Evolutionary conservation across 441 rosid genomes (phyloP), one percentile per base, ranked within the genome.

Genomic region (Aleurites moluccanus): DNA sequence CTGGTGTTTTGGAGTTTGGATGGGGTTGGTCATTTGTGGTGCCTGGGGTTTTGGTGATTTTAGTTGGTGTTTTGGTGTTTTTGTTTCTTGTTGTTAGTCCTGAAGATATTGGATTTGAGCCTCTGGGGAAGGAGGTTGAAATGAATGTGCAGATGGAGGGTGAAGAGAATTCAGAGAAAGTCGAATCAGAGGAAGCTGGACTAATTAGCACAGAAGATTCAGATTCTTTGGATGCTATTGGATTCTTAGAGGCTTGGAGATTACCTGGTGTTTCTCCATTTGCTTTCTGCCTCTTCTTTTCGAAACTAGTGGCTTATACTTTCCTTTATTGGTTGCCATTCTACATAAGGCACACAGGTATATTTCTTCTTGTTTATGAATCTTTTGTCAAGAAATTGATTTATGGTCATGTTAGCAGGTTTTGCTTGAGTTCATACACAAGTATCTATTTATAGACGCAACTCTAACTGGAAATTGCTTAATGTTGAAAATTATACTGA

Each of bases 21-120:
- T 95, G 99, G 99, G 99, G 99, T n/a, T 95, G 99, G 99, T 91
- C 99, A 10, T 95, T 95, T 81, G 79, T 83, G 49, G 79, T 91
- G 79, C 97, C 98, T 9, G 98, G 97, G 23, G 8, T 83, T 77
- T 67, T 92, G 80, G 85, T 92, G 67, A 90, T 92, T 59, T 62
- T 88, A 4, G 86, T 86, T 72, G 96, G 90, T 20, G 3, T 81
- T 60, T 74, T 91, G 53, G 96, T 92, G 77, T 91, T 91, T 71
- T 60, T 79, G 53, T 92, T 80, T 83, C 91, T 95, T 70, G 93
- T 83, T 69, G 97, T 86, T 64, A 84, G 85, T 78, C 99, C 97
- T 68, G 85, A 82, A 67, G 91, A 87, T 82, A 74, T 92, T 80
- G 99, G 94, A 69, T 85, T 90, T 73, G 84, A 85, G 77, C 56